A percentile compares a stretch with the other conserved stretches of the same genome.
These are phyloP conservation scores for Kazachstania viticola DNA, from an alignment of 805 yeast genomes.

Conservation along the genomic window DNA sequence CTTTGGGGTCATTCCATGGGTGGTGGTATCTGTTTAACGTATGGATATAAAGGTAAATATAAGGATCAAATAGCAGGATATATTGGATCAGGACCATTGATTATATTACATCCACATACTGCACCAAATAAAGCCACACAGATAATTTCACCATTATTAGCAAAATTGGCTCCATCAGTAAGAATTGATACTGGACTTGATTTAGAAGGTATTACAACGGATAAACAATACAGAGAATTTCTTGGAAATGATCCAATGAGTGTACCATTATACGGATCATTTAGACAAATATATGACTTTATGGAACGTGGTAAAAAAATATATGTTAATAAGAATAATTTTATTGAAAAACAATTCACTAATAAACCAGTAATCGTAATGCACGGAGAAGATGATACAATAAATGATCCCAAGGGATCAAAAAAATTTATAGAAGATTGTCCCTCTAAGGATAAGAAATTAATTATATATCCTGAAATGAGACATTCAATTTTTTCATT, in stretches of 20 bases:
- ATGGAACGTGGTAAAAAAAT: slow-evolving; percentile 48
- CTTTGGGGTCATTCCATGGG: slow-evolving; percentile 75
- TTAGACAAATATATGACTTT: slow-evolving; percentile 48
- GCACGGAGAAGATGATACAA: slow-evolving; percentile 54
- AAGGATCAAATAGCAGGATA: slow-evolving; percentile 36
- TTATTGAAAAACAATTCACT: slow-evolving; percentile 23
- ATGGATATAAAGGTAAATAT: slow-evolving; percentile 44
- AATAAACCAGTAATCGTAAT: slow-evolving; percentile 40
- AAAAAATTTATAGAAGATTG: slow-evolving; percentile 30
- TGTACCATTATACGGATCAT: slow-evolving; percentile 41
- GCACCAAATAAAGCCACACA: slow-evolving; percentile 39
- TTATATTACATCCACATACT: slow-evolving; percentile 45
- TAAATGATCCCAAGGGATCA: slow-evolving; percentile 44
- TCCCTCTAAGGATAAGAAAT: slow-evolving; percentile 15
- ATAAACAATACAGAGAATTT: slow-evolving; percentile 35
- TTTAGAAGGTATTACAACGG: slow-evolving; percentile 42
- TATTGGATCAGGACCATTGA: slow-evolving; percentile 47
- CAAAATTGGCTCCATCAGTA: slow-evolving; percentile 35
- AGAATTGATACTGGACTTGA: slow-evolving; percentile 45
- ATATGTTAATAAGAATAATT: slow-evolving; percentile 27
- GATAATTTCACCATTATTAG: slow-evolving; percentile 31
- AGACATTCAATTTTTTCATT: slow-evolving; percentile 34
- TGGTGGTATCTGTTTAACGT: slow-evolving; percentile 58
- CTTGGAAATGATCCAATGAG: slow-evolving; percentile 33
- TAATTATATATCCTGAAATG: slow-evolving; percentile 17